Base-by-base conservation (phyloP, 164 flowering plant species). In the Tetrastigma voinierianum region DNA sequence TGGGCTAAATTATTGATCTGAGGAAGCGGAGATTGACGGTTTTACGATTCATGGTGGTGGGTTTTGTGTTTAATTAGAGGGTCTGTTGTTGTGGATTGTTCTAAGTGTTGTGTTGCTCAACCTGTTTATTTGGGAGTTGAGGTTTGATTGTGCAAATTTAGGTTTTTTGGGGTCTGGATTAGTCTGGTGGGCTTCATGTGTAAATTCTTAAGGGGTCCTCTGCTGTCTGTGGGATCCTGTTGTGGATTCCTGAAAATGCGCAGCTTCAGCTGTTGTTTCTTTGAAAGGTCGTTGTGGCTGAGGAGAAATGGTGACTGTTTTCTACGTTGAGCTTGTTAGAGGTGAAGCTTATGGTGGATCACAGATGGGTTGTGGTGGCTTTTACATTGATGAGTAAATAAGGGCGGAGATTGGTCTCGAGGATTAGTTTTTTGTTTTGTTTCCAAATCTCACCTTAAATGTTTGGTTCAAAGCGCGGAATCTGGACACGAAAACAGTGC, bases 241-340 rank as follows among this genome's bases (percentile, higher is more conserved):
- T 62, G 88, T 81, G 88, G 85, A 86, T 83, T 84, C 88, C 82
- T 73, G 70, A n/a, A n/a, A n/a, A n/a, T n/a, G n/a, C n/a, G n/a
- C n/a, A n/a, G n/a, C n/a, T n/a, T n/a, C n/a, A n/a, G n/a, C n/a
- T n/a, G n/a, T n/a, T n/a, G n/a, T n/a, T n/a, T n/a, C n/a, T n/a
- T 77, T 47, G 58, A 45, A 51, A 60, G 60, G 71, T n/a, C n/a
- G n/a, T n/a, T n/a, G n/a, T n/a, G n/a, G n/a, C n/a, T 59, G 61
- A 17, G 51, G 54, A 61, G 44, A 47, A 59, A 10, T 54, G 72
- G 11, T 20, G 53, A n/a, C 19, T 40, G 1, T 53, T 55, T 53
- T 49, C 40, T 32, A 16, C 1, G 19, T 2, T 47, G 59, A 59
- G 32, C 61, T 65, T 23, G 13, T 57, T 62, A 51, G 43, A n/a